Evolutionary conservation across 1,139 yeast genomes (phyloP).

Genomic region (Candida tunisiensis): DNA sequence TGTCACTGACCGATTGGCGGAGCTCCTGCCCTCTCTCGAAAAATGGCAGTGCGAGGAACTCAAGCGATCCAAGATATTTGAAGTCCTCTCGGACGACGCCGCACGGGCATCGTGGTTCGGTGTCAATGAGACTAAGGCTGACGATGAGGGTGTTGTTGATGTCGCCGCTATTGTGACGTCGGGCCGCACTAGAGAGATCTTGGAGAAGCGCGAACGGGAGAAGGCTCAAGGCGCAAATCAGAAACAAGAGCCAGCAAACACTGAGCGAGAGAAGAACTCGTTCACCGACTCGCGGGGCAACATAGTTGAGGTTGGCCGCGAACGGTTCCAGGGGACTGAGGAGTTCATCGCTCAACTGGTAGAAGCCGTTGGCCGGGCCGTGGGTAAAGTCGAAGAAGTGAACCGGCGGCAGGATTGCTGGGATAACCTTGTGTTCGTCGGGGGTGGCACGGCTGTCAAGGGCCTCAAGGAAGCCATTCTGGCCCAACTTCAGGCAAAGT

Average conservation of each 20-base stretch:
- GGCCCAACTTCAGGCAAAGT: conserved; percentile 40
- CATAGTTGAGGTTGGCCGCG: conserved; percentile 55
- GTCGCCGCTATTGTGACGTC: conserved; percentile 83
- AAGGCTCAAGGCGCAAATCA: conserved; percentile 21
- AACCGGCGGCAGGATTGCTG: conserved; percentile 70
- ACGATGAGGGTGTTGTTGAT: conserved; percentile 61
- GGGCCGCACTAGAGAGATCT: conserved; percentile 47
- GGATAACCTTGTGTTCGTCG: conserved; percentile 68
- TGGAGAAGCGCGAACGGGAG: conserved; percentile 39
- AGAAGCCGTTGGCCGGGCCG: conserved; percentile 33
- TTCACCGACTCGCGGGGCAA: conserved; percentile 46
- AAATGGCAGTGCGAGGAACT: conserved; percentile 49
- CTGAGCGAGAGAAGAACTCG: conserved; percentile 35
- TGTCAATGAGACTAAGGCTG: conserved; percentile 26
- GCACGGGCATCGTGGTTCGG: conserved; percentile 32
- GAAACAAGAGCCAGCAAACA: conserved; percentile 22
- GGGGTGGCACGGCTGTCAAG: conserved; percentile 54
- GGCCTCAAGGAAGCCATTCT: conserved; percentile 66
- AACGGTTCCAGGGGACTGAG: conserved; percentile 68
- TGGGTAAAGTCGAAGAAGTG: conserved; percentile 44
- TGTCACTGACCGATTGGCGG: conserved; percentile 37
- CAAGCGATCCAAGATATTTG: conserved; percentile 61
- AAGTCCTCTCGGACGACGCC: conserved; percentile 48
- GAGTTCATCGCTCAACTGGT: conserved; percentile 39
- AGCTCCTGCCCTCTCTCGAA: conserved; percentile 40